Evolutionary conservation across 305 asterid species (phyloP).

Genomic region (Fraxinus sp.): DNA sequence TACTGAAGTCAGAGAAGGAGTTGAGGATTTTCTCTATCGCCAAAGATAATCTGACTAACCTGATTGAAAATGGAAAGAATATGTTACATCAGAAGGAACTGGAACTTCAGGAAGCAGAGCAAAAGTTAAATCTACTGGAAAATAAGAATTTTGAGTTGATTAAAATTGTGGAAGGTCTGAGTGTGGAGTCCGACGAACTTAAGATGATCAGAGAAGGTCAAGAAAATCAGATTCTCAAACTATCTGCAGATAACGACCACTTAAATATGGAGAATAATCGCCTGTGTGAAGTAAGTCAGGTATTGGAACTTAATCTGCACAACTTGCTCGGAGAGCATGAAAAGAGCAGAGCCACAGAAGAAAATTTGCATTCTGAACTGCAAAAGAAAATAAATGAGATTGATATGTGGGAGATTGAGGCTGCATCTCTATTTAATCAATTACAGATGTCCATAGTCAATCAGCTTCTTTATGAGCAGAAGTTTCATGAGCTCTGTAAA

Average conservation of each 20-base stretch:
- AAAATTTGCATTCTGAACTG: conserved; percentile 51
- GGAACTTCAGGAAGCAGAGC: conserved; percentile 52
- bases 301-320: conserved; percentile 42
- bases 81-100: conserved; percentile 40
- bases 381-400: conserved; percentile 46
- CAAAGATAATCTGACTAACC: conserved; percentile 44
- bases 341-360: conserved; percentile 45
- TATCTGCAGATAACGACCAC: conserved; percentile 42
- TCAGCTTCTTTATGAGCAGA: conserved; percentile 70
- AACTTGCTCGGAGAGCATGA: conserved; percentile 39
- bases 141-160: conserved; percentile 44
- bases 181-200: conserved; percentile 33
- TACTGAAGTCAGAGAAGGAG: conserved; percentile 56
- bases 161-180: conserved; percentile 44
- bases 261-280: conserved; percentile 41
- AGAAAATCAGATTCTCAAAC: conserved; percentile 42
- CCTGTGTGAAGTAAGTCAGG: conserved; percentile 42
- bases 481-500: conserved; percentile 61
- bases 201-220: conserved; percentile 36
- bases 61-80: conserved; percentile 41
- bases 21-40: conserved; percentile 33
- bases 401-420: conserved; percentile 54
- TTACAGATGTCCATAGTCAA: conserved; percentile 53
- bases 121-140: conserved; percentile 42
- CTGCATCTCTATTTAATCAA: conserved; percentile 49